Evolutionary conservation across 2,329 filamentous ascomycete species (phyloP), one percentile per base, ranked within the genome.

Genomic region (Bipolaris oryzae): DNA sequence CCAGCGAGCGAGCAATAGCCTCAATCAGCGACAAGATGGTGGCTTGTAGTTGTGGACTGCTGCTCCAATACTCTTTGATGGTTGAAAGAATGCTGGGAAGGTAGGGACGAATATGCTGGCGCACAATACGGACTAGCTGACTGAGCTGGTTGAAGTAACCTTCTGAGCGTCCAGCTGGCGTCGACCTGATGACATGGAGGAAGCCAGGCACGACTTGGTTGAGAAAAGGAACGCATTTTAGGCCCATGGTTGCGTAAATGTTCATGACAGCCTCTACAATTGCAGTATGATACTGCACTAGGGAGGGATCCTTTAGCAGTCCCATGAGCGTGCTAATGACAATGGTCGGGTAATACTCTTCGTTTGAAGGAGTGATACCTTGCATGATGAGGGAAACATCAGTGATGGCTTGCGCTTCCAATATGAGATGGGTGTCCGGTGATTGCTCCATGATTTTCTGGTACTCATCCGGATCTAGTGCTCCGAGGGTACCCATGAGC

Each of bases 331-430:
- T 96, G 69, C 96, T 96, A 73, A 99, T 97, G 44, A 97, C 95
- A 16, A 99, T 92, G 0, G 95, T 99, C 0, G 95, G 95, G 72
- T 96, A 99, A 76, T 99, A 99, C 69, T 99, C 95, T 72, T 99
- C 96, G 71, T 91, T 96, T 0, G 94, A 98, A 0, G 95, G 96
- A 0, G 93, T 98, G 38, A 97, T 82, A 13, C 96, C 95, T 39
- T 91, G 92, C 94, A 99, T 99, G 83, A 99, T 98, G 28, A 99
- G 83, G 3, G 93, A 95, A 43, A 99, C 96, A 76, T 99, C 95
- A 0, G 94, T 96, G 68, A 96, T 82, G 7, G 81, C 80, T 64
- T 88, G 84, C n/a, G 85, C 82, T 71, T 89, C 87, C 43, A 86
- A 81, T 52, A 85, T 82, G 45, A 87, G 85, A 70, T 95, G 90